Evolutionary conservation across 768 basidiomycete genomes (phyloP).

Genomic region (Suillus decipiens): DNA sequence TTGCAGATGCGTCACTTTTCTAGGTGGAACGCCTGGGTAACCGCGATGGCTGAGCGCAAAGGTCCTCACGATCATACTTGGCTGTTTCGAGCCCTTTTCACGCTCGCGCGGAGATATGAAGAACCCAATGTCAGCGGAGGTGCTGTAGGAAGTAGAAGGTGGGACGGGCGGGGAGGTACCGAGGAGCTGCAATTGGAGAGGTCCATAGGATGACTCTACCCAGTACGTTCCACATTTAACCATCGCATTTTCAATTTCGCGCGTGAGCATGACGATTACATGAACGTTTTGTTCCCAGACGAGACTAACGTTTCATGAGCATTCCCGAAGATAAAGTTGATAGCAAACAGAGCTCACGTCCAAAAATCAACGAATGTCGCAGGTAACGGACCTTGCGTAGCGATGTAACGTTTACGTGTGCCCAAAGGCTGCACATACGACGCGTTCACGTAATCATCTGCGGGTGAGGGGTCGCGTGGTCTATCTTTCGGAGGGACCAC

Average conservation of each 20-base stretch:
- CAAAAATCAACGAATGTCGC: constrained; percentile 93
- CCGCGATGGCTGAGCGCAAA: constrained; percentile 68
- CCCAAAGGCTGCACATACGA: constrained; percentile 88
- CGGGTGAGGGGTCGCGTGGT: constrained; percentile 38
- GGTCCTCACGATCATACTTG: constrained; percentile 51
- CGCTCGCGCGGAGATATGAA: constrained; percentile 40
- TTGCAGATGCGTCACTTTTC: constrained; percentile 84
- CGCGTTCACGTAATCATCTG: constrained; percentile 93
- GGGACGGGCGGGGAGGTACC: constrained; percentile 42
- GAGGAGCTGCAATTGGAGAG: constrained; percentile 60
- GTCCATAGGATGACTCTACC: constrained; percentile 69
- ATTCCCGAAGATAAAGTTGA: background rate
- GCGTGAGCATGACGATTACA: constrained; percentile 96
- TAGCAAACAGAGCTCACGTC: constrained; percentile 60
- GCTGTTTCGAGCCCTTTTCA: constrained; percentile 16
- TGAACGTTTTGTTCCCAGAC: constrained; percentile 95
- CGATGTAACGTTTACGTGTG: constrained; percentile 84
- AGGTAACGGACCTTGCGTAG: constrained; percentile 92
- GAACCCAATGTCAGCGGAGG: constrained; percentile 34
- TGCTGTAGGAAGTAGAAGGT: constrained; percentile 38
- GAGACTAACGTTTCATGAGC: constrained; percentile 45
- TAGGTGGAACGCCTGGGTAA: constrained; percentile 58
- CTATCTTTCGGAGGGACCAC: background rate
- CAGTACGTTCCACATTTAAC: constrained; percentile 94
- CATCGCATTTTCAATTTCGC: constrained; percentile 83